These are phyloP conservation scores for Jacaranda copaia DNA, from an alignment of 257 asterid genomes.

Conservation along the genomic window DNA sequence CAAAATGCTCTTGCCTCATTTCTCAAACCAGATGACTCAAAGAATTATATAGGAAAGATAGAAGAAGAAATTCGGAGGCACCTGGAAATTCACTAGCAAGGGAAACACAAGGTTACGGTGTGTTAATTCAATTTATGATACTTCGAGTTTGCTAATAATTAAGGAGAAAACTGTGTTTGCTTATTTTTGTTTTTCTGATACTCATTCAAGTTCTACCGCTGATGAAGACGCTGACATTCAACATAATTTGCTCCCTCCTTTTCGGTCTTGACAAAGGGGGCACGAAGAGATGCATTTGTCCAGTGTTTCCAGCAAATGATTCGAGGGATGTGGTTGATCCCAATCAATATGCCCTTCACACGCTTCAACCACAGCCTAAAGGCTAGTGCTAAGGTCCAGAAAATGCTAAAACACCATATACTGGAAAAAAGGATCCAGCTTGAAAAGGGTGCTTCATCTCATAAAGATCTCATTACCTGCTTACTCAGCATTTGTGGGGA, in stretches of 20 bases:
- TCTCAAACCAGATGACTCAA: slow-evolving; percentile 67
- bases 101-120: slow-evolving; percentile 61
- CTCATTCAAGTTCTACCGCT: slow-evolving; percentile 62
- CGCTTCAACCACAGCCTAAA: slow-evolving; percentile 70
- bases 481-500: slow-evolving; percentile 62
- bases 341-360: slow-evolving; percentile 69
- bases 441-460: slow-evolving; percentile 51
- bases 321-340: slow-evolving; percentile 73
- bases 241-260: slow-evolving; percentile 76
- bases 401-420: slow-evolving; percentile 58
- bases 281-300: slow-evolving; percentile 52
- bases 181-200: not conserved
- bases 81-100: slow-evolving; percentile 63
- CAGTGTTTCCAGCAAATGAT: slow-evolving; percentile 55
- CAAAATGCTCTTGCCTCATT: slow-evolving; percentile 66
- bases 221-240: slow-evolving; percentile 79
- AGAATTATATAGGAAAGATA: slow-evolving; percentile 65
- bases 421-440: slow-evolving; percentile 57
- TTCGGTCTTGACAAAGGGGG: slow-evolving; percentile 66
- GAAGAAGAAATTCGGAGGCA: slow-evolving; percentile 65
- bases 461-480: slow-evolving; percentile 73
- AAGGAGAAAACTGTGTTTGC: no score
- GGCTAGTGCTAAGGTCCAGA: slow-evolving; percentile 58
- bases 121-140: not conserved
- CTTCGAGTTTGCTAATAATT: no score